Conservation (phyloP, 371 early-diverging fungal species). For the Smittium mucronatum region DNA sequence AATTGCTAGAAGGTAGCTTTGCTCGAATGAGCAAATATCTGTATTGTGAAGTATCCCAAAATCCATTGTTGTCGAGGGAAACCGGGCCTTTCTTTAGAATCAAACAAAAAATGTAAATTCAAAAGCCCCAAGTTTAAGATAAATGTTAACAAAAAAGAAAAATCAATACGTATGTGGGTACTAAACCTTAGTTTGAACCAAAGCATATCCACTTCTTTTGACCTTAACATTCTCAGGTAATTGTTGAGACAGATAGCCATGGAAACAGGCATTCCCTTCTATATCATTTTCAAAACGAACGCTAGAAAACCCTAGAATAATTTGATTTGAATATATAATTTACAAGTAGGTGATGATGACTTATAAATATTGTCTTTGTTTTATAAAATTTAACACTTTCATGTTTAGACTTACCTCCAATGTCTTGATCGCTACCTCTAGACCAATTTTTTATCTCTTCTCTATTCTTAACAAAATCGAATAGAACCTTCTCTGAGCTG, state of each 20-base stretch:
- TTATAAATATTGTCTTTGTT: too few species aligned
- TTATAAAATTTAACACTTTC: too few species aligned
- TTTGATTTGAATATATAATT: neutral
- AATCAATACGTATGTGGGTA: too few species aligned
- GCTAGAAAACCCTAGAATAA: slow-evolving; percentile 37
- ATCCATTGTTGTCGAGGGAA: slow-evolving; percentile 59
- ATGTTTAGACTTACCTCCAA: slow-evolving; percentile 66
- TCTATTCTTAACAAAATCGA: slow-evolving; percentile 7
- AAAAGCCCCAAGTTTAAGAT: too few species aligned
- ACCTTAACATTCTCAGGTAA: slow-evolving; percentile 60
- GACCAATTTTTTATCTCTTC: slow-evolving; percentile 44
- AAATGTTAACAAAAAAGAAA: too few species aligned
- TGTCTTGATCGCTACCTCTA: slow-evolving; percentile 79
- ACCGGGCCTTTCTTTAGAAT: slow-evolving; percentile 39
- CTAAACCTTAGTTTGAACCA: slow-evolving; percentile 46
- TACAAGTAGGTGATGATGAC: neutral
- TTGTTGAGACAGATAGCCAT: slow-evolving; percentile 64
- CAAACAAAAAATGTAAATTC: too few species aligned
- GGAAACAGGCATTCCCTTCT: slow-evolving; percentile 43
- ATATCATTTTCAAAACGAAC: slow-evolving; percentile 45
- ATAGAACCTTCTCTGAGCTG: neutral
- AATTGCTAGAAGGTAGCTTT: neutral
- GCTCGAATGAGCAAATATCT: slow-evolving; percentile 70
- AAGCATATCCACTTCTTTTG: slow-evolving; percentile 79
- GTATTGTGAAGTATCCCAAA: slow-evolving; percentile 72